Base-by-base conservation (phyloP, 2,329 filamentous ascomycete genomes). In the Penicillium sp. region DNA sequence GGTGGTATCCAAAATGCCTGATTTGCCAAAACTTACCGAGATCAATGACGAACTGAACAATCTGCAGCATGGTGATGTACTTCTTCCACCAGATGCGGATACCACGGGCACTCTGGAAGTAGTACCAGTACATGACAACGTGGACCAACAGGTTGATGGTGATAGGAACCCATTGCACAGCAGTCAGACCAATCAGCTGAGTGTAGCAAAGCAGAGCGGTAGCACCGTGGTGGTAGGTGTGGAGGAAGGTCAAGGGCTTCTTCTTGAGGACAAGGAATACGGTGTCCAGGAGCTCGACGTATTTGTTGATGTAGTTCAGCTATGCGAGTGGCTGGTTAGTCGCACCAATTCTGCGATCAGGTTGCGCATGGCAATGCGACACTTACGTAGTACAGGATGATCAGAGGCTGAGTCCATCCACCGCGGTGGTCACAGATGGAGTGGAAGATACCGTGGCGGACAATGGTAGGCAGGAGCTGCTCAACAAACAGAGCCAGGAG, bases 91-190 rank as follows among this genome's bases (percentile, higher is more conserved):
- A 97, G 82, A 97, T 95, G 75, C 89, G 90, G 80, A 98, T 88
- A 71, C 95, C 95, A 72, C 94, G 93, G 59, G 94, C 93, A 76
- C 92, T 94, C 86, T 98, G 94, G 89, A 98, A 98, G 88, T 98
- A 98, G 89, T 98, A 98, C 93, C 93, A 97, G 89, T 98, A 98
- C 94, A 98, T 98, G 77, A 97, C 91, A 62, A 98, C 94, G 82
- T 98, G 94, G 59, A 98, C 94, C 67, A 88, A 88, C 75, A 98
- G 83, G 86, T 98, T 98, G 72, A 98, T 88, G 58, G 88, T 90
- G 78, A 98, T 98, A 65, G 90, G 89, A 59, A 97, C 92, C 94
- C 94, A 98, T 64, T 93, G 96, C 60, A 98, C 94, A 47, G 94
- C 87, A 50, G 94, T 98, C 75, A 91, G 88, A 70, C 94, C 94